Base-by-base conservation (phyloP, 768 basidiomycete species). In the Mrakia gelida region DNA sequence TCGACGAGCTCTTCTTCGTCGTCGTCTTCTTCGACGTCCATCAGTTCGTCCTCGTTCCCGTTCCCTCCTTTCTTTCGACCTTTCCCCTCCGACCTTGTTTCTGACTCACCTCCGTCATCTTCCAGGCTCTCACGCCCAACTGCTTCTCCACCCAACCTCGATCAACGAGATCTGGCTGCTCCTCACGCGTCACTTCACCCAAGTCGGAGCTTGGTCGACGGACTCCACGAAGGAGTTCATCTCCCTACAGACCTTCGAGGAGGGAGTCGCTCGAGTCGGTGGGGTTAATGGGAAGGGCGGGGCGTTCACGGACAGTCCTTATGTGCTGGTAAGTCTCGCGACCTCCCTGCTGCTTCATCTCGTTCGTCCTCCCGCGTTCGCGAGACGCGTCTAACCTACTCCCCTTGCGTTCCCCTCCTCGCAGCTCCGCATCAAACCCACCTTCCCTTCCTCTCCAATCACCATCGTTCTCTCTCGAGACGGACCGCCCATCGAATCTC, bases 141-240 rank as follows among this genome's bases (percentile, higher is more conserved):
- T 83, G 30, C 11, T 34, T 11, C 63, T 80, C 85, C 85, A 26
- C 82, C 28, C 65, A 21, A 54, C n/a, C 38, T 56, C 73, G 2
- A 38, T 54, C 2, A 38, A 86, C 41, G 90, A 92, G 63, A 86
- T 97, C 9, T 96, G 92, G 92, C 81, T 95, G 11, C 87, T 95
- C 1, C 87, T 98, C 2, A 91, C 91, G 0, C 89, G 93, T 41
- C 95, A 98, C 83, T 83, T 91, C 11, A 83, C 83, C 0, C 86
- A 90, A 79, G 91, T 89, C n/a, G 87, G 85, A 67, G 49, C 70
- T n/a, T 16, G 59, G 15, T 45, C 62, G 2, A 54, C 15, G 23
- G 13, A 68, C 6, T 21, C n/a, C 16, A 7, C n/a, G 28, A 41
- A 65, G 21, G 45, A 43, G 54, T 62, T 90, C 82, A 90, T 93